These are phyloP conservation scores for Myxozyma sirexii DNA, from an alignment of 805 yeast genomes.

Conservation along the genomic window DNA sequence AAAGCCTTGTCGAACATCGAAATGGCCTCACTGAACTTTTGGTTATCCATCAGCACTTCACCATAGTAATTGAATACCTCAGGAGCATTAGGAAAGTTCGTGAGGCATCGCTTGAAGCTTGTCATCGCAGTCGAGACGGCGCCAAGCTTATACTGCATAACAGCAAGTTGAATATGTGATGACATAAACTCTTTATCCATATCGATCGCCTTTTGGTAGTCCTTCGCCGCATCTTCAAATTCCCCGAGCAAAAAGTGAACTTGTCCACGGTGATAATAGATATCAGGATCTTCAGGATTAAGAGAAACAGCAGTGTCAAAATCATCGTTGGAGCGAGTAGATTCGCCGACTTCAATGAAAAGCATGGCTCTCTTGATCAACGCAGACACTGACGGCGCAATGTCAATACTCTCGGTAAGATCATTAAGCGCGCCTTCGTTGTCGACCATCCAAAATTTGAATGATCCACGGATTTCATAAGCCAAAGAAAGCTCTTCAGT, in stretches of 20 bases:
- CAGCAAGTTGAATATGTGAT: slow-evolving; percentile 90
- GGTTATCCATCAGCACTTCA: slow-evolving; percentile 83
- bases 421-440: slow-evolving; percentile 63
- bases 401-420: slow-evolving; percentile 64
- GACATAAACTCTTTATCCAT: slow-evolving; percentile 75
- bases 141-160: slow-evolving; percentile 70
- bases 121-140: slow-evolving; percentile 29
- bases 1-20: slow-evolving; percentile 85
- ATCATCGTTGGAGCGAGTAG: slow-evolving; percentile 61
- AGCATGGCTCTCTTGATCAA: slow-evolving; percentile 80
- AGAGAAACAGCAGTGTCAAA: slow-evolving; percentile 71
- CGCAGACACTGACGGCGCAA: slow-evolving; percentile 73
- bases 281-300: slow-evolving; percentile 74
- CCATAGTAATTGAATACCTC: slow-evolving; percentile 96
- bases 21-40: slow-evolving; percentile 70
- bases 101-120: slow-evolving; percentile 43
- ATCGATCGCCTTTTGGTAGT: slow-evolving; percentile 75
- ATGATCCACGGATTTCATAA: slow-evolving; percentile 79
- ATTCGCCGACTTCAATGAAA: slow-evolving; percentile 74
- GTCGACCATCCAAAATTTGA: slow-evolving; percentile 79
- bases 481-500: slow-evolving; percentile 62
- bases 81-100: slow-evolving; percentile 80
- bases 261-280: slow-evolving; percentile 94
- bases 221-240: slow-evolving; percentile 66
- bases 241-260: slow-evolving; percentile 79